phyloP scores from a whole-genome alignment of 1,284 basidiomycete genomes.

The Gomphus bonarii region DNA sequence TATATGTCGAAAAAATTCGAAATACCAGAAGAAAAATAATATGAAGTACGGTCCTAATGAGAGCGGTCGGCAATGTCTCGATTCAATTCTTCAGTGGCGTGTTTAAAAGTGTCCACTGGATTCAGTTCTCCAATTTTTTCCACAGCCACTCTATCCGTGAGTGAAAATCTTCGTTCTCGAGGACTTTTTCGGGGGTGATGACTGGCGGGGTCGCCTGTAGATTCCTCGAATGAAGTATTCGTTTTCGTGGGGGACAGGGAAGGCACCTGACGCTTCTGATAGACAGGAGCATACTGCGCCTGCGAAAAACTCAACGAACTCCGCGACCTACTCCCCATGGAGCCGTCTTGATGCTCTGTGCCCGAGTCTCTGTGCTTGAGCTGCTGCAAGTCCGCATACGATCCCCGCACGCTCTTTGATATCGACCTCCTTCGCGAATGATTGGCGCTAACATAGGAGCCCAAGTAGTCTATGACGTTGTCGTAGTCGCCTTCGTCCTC shows the following conservation, averaged over 20 bases:
- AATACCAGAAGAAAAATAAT: not conserved
- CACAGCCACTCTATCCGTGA: slow-evolving; percentile 54
- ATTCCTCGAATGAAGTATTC: not conserved
- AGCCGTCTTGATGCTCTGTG: not conserved
- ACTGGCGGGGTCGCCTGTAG: not conserved
- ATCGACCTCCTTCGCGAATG: slow-evolving; percentile 26
- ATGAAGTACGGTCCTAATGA: not conserved
- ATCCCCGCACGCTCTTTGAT: slow-evolving; percentile 57
- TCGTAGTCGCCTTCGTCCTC: slow-evolving; percentile 77
- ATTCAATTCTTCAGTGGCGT: slow-evolving; percentile 57
- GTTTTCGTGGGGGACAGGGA: not conserved
- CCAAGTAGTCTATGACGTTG: slow-evolving; percentile 57
- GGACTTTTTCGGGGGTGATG: slow-evolving; percentile 20
- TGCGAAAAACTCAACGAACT: slow-evolving; percentile 3
- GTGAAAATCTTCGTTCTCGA: slow-evolving; percentile 46
- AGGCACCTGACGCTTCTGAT: slow-evolving; percentile 2
- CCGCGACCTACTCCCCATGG: not conserved
- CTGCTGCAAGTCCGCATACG: slow-evolving; percentile 70
- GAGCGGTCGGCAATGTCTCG: slow-evolving; percentile 31
- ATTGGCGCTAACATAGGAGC: slow-evolving; percentile 30
- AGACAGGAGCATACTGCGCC: slow-evolving; percentile 9
- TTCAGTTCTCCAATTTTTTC: slow-evolving; percentile 50
- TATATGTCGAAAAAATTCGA: not conserved
- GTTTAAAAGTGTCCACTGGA: slow-evolving; percentile 36
- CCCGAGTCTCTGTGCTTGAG: slow-evolving; percentile 28